Conservation (phyloP, 768 basidiomycete species). For the Rhizopogon roseolus region DNA sequence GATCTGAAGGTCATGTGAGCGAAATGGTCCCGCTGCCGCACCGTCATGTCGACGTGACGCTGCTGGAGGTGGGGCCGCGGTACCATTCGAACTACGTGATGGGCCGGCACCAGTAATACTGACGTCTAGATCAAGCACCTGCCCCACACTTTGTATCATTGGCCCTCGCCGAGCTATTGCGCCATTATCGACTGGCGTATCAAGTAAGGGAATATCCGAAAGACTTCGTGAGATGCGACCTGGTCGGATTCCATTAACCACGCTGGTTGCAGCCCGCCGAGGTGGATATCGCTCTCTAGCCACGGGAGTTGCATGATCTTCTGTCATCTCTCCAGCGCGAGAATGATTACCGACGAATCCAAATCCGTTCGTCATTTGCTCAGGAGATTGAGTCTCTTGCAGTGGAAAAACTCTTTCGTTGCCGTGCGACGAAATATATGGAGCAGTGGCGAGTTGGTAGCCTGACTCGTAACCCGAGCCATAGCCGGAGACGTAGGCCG, state of each 20-base stretch:
- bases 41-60: conserved; percentile 7
- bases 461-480: conserved; percentile 30
- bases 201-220: conserved; percentile 10
- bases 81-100: conserved; percentile 7
- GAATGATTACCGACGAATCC: conserved; percentile 23
- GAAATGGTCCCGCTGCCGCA: not conserved
- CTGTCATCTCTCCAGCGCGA: conserved; percentile 12
- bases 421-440: conserved; percentile 16
- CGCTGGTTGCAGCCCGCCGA: conserved; percentile 22
- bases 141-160: conserved; percentile 8
- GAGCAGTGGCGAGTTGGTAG: conserved; percentile 16
- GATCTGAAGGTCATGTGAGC: not conserved
- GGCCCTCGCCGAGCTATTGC: conserved; percentile 12
- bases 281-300: conserved; percentile 13
- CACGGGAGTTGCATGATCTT: conserved; percentile 23
- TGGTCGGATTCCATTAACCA: conserved; percentile 13
- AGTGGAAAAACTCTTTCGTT: conserved; percentile 24
- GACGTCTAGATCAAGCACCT: conserved; percentile 14
- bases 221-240: conserved; percentile 5
- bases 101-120: conserved; percentile 10
- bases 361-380: conserved; percentile 16
- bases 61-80: not conserved
- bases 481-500: conserved; percentile 32
- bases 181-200: conserved; percentile 9
- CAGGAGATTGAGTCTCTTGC: conserved; percentile 19